These are phyloP conservation scores for Lumnitzera littorea DNA, from an alignment of 345 rosid genomes.

Conservation along the genomic window DNA sequence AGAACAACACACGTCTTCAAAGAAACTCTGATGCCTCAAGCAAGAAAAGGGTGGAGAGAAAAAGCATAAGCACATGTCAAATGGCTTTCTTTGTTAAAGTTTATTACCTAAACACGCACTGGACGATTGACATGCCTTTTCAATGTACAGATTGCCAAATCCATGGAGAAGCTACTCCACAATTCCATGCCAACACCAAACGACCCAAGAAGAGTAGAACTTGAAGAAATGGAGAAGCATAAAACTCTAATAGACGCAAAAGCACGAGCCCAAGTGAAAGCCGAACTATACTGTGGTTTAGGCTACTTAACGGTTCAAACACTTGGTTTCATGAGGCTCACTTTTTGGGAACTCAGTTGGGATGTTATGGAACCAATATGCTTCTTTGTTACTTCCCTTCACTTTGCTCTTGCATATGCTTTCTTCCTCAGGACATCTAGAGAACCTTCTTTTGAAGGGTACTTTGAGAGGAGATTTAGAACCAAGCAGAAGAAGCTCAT, in stretches of 20 bases:
- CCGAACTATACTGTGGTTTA: constrained; percentile 67
- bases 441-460: constrained; percentile 83
- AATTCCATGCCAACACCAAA: constrained; percentile 27
- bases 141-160: constrained; percentile 42
- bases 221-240: constrained; percentile 50
- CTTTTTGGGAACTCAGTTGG: constrained; percentile 94
- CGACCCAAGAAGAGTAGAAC: constrained; percentile 62
- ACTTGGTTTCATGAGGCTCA: constrained; percentile 79
- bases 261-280: constrained; percentile 44
- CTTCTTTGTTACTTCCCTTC: constrained; percentile 65
- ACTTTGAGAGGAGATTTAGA: constrained; percentile 48
- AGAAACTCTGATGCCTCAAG: too few relatives aligned
- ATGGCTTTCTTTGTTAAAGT: too few relatives aligned
- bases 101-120: too few relatives aligned
- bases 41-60: too few relatives aligned
- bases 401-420: constrained; percentile 51
- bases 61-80: too few relatives aligned
- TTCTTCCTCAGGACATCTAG: constrained; percentile 79
- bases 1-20: too few relatives aligned
- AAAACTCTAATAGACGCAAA: constrained; percentile 52
- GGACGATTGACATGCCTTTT: too few relatives aligned
- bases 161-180: constrained; percentile 41
- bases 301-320: constrained; percentile 59
- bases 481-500: constrained; percentile 64
- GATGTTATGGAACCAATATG: constrained; percentile 98